A percentile compares a stretch with the other conserved stretches of the same genome.
Evolutionary conservation across 768 basidiomycete genomes (phyloP).

Genomic region (Neoboletus magnificus): DNA sequence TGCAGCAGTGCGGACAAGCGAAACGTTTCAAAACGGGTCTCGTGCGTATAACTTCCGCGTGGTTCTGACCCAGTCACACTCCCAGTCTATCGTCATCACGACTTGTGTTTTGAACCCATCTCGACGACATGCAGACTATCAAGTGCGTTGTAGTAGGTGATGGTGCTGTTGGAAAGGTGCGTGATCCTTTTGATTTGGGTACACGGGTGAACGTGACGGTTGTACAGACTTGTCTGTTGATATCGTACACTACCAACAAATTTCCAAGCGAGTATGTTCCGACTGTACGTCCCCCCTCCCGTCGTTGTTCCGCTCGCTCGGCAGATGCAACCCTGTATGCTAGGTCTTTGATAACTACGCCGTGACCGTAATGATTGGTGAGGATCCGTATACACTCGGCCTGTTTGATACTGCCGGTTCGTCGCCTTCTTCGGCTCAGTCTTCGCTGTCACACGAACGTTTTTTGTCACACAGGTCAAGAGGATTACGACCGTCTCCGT

Average conservation of each 20-base stretch:
- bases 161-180: conserved; percentile 96
- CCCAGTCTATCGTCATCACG: conserved; percentile 14
- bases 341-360: conserved; percentile 98
- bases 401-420: conserved; percentile 97
- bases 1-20: conserved; percentile 12
- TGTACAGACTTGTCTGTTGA: conserved; percentile 85
- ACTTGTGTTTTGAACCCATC: conserved; percentile 14
- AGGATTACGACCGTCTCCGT: conserved; percentile 99
- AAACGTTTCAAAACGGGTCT: conserved; percentile 24
- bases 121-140: conserved; percentile 81
- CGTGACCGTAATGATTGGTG: conserved; percentile 99
- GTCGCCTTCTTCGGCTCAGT: conserved; percentile 29
- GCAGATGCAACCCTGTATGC: conserved; percentile 18
- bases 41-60: conserved; percentile 18
- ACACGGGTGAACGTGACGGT: conserved; percentile 3
- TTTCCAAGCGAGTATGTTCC: conserved; percentile 99
- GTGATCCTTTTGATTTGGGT: conserved; percentile 25
- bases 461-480: conserved; percentile 66
- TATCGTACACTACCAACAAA: conserved; percentile 97
- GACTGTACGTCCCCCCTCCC: conserved; percentile 59
- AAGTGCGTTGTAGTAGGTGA: conserved; percentile 98
- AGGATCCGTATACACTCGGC: conserved; percentile 97
- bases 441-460: conserved; percentile 4
- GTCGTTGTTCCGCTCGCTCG: conserved; percentile 1
- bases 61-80: conserved; percentile 16